Evolutionary conservation across 2,329 filamentous ascomycete species (phyloP).

Genomic region (Verticillium nonalfalfae): DNA sequence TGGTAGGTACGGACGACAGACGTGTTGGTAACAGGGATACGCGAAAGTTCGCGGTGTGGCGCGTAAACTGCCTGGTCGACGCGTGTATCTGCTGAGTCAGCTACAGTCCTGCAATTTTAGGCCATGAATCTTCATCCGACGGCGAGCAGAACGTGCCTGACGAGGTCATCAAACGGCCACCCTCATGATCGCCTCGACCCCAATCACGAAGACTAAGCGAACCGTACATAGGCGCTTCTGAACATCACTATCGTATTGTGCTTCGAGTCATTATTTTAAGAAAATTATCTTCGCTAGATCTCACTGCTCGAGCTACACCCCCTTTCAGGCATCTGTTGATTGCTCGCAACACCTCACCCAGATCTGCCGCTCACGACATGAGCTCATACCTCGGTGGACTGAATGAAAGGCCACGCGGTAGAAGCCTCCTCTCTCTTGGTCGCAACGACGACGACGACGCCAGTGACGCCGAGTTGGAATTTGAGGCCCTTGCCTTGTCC

Average conservation of each 20-base stretch:
- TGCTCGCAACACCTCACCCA: not conserved
- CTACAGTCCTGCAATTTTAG: not conserved
- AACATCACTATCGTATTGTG: not conserved
- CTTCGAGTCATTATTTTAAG: not conserved
- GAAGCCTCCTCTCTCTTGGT: not conserved
- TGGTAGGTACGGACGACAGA: not conserved
- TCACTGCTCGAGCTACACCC: not conserved
- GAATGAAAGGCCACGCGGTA: not conserved
- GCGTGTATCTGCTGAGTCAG: not conserved
- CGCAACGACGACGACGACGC: not conserved
- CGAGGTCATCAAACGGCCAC: not conserved
- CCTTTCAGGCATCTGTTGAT: not conserved
- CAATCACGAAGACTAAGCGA: not conserved
- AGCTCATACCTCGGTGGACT: not conserved
- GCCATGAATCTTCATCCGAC: not conserved
- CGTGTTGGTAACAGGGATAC: not conserved
- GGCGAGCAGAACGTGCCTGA: not conserved
- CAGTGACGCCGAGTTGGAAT: not conserved
- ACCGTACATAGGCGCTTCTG: too few species aligned
- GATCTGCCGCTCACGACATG: not conserved
- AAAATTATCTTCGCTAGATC: not conserved
- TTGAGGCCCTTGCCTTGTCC: not conserved
- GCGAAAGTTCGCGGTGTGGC: not conserved
- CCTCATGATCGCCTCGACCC: not conserved
- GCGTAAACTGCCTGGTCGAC: not conserved